Evolutionary conservation across 495 filamentous ascomycete species (phyloP), one percentile per base, ranked within the genome.

Genomic region (Penicillium argentinense): DNA sequence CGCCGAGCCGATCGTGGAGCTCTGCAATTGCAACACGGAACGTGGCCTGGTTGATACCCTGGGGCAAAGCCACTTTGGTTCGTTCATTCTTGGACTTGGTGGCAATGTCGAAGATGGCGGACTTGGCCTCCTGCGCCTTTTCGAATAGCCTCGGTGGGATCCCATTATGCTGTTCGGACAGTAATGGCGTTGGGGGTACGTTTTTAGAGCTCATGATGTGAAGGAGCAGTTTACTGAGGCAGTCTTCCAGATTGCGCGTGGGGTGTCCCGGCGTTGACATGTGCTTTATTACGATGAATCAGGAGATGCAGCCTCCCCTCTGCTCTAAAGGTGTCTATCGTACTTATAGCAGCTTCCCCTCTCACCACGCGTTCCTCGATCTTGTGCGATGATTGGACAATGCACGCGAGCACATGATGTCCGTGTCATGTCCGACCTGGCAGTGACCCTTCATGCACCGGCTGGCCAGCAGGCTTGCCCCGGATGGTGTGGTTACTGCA

Each of bases 101-200:
- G 16, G 43, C 32, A n/a, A 53, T 42, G n/a, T 39, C 13, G 9
- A 39, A 42, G 9, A 53, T 53, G 3, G 22, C 39, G 9, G 13
- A 26, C 18, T 47, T 53, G 8, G 39, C 22, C 11, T 47, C 23
- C 3, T 53, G 39, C 11, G 50, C 50, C 26, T 47, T 46, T 4
- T 30, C 39, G 18, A 53, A 42, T 9, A 53, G 43, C 16, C 50
- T 14, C 2, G 25, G 19, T 38, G 50, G 40, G 24, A 44, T 50
- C 3, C 47, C 47, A 8, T 50, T 50, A 12, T 50, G 40, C 13
- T 39, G 43, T 26, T 50, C 39, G 2, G 39, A 44, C 1, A 50
- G 40, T 16, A 38, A 18, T 1, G 47, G 50, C 3, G 44, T 42
- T 38, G 38, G 46, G 17, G 8, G 37, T 9, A 21, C 33, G 23